These are phyloP conservation scores for Aspergillus viridinutans DNA, from an alignment of 2,329 filamentous ascomycete genomes.

Conservation along the genomic window DNA sequence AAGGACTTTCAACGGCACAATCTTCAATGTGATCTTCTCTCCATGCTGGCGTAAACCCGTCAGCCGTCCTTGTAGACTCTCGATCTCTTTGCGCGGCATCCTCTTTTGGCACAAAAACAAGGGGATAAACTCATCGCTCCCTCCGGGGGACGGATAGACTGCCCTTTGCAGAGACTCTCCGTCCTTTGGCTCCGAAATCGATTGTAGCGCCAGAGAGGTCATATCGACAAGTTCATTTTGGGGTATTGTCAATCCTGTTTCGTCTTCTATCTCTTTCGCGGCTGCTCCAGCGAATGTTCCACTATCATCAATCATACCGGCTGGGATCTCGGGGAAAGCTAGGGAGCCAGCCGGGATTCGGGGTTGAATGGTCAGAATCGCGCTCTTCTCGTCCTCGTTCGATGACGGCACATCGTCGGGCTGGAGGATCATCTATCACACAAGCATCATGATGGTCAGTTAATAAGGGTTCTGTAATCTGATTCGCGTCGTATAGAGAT, in stretches of 20 bases:
- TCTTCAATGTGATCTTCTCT: conserved; percentile 57
- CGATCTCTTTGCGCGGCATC: conserved; percentile 46
- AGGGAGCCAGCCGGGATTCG: conserved; percentile 54
- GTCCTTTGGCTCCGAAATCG: conserved; percentile 11
- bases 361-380: conserved; percentile 55
- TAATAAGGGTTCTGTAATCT: not conserved
- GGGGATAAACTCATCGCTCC: conserved; percentile 57
- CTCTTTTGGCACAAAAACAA: conserved; percentile 54
- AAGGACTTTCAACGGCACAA: conserved; percentile 48
- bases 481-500: not conserved
- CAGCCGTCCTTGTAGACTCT: conserved; percentile 49
- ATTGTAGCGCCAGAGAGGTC: conserved; percentile 46
- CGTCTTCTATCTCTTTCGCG: conserved; percentile 55
- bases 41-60: conserved; percentile 53
- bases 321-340: conserved; percentile 54
- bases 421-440: conserved; percentile 50
- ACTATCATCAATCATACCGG: conserved; percentile 57
- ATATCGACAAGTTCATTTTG: conserved; percentile 51
- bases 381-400: conserved; percentile 43
- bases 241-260: conserved; percentile 51
- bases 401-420: conserved; percentile 44
- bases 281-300: conserved; percentile 53
- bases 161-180: conserved; percentile 44
- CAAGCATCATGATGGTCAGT: conserved; percentile 1
- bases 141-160: conserved; percentile 53